These are phyloP conservation scores for Tylopilus sp. DNA, from an alignment of 768 basidiomycete species.

Conservation along the genomic window DNA sequence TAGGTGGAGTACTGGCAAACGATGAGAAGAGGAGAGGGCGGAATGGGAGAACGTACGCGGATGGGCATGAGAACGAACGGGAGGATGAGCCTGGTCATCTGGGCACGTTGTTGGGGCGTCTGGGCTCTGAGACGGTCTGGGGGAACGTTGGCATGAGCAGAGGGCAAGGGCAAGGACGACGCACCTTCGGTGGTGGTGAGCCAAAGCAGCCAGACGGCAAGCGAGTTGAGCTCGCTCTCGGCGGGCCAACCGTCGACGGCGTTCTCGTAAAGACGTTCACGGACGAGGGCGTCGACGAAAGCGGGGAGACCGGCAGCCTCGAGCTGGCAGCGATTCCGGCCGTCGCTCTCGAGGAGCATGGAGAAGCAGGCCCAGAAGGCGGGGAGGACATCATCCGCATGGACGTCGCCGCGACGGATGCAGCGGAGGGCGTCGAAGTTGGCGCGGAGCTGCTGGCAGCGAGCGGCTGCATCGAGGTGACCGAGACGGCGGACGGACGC, in stretches of 20 bases:
- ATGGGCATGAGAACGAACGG: slow-evolving; percentile 50
- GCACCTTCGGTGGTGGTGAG: slow-evolving; percentile 50
- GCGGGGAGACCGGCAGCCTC: slow-evolving; percentile 45
- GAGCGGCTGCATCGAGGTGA: slow-evolving; percentile 35
- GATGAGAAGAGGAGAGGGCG: slow-evolving; percentile 2
- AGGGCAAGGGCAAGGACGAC: slow-evolving; percentile 14
- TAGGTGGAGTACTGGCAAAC: slow-evolving; percentile 48
- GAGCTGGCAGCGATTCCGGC: slow-evolving; percentile 58
- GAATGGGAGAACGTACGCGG: slow-evolving; percentile 33
- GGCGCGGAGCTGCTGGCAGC: slow-evolving; percentile 38
- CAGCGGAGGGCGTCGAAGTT: slow-evolving; percentile 33
- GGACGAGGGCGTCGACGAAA: slow-evolving; percentile 46
- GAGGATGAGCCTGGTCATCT: slow-evolving; percentile 34
- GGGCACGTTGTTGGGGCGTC: slow-evolving; percentile 25
- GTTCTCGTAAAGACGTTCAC: slow-evolving; percentile 44
- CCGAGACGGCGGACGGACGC: slow-evolving; percentile 52
- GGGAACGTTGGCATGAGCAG: slow-evolving; percentile 18
- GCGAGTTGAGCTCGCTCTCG: slow-evolving; percentile 46
- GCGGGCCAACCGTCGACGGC: slow-evolving; percentile 52
- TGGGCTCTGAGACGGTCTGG: slow-evolving; percentile 30
- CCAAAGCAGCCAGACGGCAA: slow-evolving; percentile 66
- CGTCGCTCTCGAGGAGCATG: slow-evolving; percentile 67
- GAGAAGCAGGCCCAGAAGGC: slow-evolving; percentile 48
- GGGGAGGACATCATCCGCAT: slow-evolving; percentile 29
- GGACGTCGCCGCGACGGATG: slow-evolving; percentile 33